Percentiles rank a stretch among this genome's conserved stretches.
Conservation (phyloP, 768 basidiomycete genomes). For the Strobilomyces dryophilus region DNA sequence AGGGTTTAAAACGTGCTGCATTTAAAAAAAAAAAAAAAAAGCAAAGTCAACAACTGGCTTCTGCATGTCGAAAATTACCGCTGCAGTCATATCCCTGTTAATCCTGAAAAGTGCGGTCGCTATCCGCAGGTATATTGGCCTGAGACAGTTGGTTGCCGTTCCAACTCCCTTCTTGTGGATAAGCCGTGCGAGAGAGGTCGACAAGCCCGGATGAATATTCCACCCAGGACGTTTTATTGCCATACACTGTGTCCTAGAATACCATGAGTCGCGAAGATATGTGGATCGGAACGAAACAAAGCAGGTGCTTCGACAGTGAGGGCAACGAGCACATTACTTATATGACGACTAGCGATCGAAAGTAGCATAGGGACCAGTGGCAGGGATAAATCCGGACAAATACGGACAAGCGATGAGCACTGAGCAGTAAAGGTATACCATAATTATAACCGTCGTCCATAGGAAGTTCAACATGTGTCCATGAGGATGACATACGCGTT, state of each 20-base stretch:
- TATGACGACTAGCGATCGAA: not conserved
- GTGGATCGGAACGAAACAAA: constrained; percentile 5
- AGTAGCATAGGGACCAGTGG: no score
- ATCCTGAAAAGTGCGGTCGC: constrained; percentile 47
- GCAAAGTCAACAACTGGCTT: constrained; percentile 43
- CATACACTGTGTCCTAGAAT: constrained; percentile 46
- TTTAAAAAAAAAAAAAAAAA: not conserved
- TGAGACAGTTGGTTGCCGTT: constrained; percentile 38
- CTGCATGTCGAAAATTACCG: constrained; percentile 73
- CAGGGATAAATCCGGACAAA: constrained; percentile 6
- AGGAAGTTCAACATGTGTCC: constrained; percentile 12
- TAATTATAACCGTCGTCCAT: constrained; percentile 10
- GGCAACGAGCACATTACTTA: constrained; percentile 3
- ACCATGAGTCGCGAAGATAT: constrained; percentile 48
- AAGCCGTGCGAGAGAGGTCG: constrained; percentile 51
- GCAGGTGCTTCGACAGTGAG: not conserved
- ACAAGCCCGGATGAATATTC: constrained; percentile 64
- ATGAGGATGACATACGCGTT: constrained; percentile 18
- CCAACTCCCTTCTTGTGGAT: constrained; percentile 28
- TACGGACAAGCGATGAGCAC: constrained; percentile 7
- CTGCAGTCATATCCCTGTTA: constrained; percentile 45
- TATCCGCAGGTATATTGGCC: constrained; percentile 52
- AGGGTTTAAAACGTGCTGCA: constrained; percentile 34
- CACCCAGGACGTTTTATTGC: constrained; percentile 54
- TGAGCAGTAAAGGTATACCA: not conserved